Percentiles rank a stretch among this genome's conserved stretches.
phyloP scores from a whole-genome alignment of 495 filamentous ascomycete genomes.

The Trichocladium antarcticum region DNA sequence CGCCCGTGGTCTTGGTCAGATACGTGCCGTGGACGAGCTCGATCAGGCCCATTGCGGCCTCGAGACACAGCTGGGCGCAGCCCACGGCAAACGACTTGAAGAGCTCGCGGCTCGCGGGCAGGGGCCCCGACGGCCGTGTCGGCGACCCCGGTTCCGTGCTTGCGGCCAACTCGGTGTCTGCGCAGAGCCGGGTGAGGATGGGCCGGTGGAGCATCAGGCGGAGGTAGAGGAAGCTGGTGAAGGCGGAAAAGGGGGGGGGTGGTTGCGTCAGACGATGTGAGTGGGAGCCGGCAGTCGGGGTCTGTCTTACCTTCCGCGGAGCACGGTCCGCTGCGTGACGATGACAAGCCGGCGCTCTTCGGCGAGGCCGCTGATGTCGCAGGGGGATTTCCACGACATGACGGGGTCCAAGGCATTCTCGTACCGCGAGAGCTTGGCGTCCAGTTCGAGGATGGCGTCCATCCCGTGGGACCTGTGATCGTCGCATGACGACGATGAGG shows the following conservation, averaged over 20 bases:
- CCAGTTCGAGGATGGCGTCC: constrained; percentile 33
- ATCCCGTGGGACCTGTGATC: constrained; percentile 20
- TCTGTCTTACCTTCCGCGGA: constrained; percentile 29
- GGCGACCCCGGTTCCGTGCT: constrained; percentile 2
- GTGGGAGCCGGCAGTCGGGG: too few species aligned
- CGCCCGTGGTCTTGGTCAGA: constrained; percentile 27
- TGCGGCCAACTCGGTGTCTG: constrained; percentile 16
- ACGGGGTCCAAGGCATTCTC: constrained; percentile 27
- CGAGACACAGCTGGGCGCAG: constrained; percentile 33
- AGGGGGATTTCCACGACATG: constrained; percentile 29
- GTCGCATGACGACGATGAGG: constrained; percentile 4
- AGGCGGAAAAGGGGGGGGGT: not conserved
- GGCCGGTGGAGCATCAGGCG: constrained; percentile 38
- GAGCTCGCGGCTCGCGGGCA: constrained; percentile 19
- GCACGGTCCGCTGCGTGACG: constrained; percentile 32
- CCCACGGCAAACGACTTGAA: constrained; percentile 30
- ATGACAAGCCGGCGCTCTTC: constrained; percentile 15
- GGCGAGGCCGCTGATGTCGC: constrained; percentile 8
- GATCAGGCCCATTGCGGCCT: constrained; percentile 32
- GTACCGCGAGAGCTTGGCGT: constrained; percentile 30
- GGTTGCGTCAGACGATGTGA: too few species aligned
- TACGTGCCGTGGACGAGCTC: constrained; percentile 32
- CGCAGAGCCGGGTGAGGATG: constrained; percentile 37
- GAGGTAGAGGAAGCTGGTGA: constrained; percentile 34
- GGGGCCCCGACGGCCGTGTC: not conserved